Percentiles rank a stretch among this genome's conserved stretches.
phyloP scores from a whole-genome alignment of 805 yeast species.

The Blastobotrys muscicola region DNA sequence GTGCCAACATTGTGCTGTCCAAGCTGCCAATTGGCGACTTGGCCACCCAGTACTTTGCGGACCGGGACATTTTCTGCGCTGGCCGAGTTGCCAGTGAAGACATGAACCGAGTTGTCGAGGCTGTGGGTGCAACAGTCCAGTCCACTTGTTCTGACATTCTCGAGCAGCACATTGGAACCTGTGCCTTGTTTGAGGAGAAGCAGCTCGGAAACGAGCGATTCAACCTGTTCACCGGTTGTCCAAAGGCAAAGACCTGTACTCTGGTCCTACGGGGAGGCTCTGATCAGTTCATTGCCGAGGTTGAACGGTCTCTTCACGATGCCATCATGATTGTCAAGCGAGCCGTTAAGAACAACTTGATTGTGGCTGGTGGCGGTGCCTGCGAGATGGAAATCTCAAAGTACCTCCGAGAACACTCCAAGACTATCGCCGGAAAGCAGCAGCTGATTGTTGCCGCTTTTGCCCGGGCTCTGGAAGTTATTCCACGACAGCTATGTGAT shows the following conservation, averaged over 20 bases:
- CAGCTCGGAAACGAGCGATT: conserved; percentile 96
- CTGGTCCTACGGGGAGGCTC: conserved; percentile 94
- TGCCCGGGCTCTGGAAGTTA: conserved; percentile 90
- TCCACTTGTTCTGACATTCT: conserved; percentile 54
- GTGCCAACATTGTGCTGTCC: conserved; percentile 88
- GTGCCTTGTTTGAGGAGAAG: conserved; percentile 78
- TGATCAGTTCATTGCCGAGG: conserved; percentile 95
- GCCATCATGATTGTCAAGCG: conserved; percentile 98
- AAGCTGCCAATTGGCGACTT: conserved; percentile 95
- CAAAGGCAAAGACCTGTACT: conserved; percentile 88
- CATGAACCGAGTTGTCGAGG: conserved; percentile 83
- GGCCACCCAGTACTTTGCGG: conserved; percentile 98
- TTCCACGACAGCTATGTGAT: conserved; percentile 96
- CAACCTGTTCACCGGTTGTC: conserved; percentile 87
- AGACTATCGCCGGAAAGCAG: conserved; percentile 89
- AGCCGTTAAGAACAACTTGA: conserved; percentile 73
- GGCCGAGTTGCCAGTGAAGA: conserved; percentile 88
- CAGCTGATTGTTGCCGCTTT: conserved; percentile 86
- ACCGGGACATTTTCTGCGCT: conserved; percentile 91
- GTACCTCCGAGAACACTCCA: conserved; percentile 76
- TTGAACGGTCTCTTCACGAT: conserved; percentile 94
- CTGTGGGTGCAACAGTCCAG: conserved; percentile 89
- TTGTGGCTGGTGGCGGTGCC: conserved; percentile 99
- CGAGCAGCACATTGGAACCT: conserved; percentile 70
- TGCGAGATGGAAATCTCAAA: conserved; percentile 94